Base-by-base conservation (phyloP, 140 eudicot species). In the Senecio squalidus region DNA sequence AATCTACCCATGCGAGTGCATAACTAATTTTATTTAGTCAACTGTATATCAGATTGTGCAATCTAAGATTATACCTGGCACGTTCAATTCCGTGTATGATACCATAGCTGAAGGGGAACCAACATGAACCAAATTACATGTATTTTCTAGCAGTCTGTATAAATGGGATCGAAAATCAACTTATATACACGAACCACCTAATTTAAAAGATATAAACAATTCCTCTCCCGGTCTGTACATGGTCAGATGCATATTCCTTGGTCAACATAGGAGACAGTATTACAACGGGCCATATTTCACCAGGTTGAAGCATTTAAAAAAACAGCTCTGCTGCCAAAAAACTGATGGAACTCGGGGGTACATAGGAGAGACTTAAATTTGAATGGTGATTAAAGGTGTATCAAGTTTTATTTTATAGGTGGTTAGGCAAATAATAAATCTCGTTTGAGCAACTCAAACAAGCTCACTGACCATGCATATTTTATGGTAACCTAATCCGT, bases 311-410 rank as follows among this genome's bases (percentile, higher is more conserved):
- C 61, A 84, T 84, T 56, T 80, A 84, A 56, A 84, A 71, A 57
- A 88, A 84, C 25, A 84, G 88, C 29, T 84, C 88, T 21, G 94
- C 88, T 46, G 84, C 88, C 16, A 84, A 80, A 59, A 80, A 41
- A 45, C 76, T 84, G 36, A 58, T 63, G 58, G 80, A 77, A 31
- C 84, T 78, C 33, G 84, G 88, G 55, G n/a, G 88, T 84, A 30
- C 80, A 84, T n/a, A 75, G 82, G 28, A 80, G 50, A 71, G 84
- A 80, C 61, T 84, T 84, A 56, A 84, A 84, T 55, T 85, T 82
- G 4, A 81, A 78, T 48, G 89, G 95, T 85, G 89, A 84, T 81
- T 6, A 82, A 82, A 55, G 95, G 84, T n/a, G n/a, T n/a, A n/a
- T n/a, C n/a, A n/a, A n/a, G n/a, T n/a, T n/a, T n/a, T n/a, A n/a